Evolutionary conservation across 108 stramenopile species (phyloP), one percentile per base, ranked within the genome.

Genomic region (Discostella pseudostelligera): DNA sequence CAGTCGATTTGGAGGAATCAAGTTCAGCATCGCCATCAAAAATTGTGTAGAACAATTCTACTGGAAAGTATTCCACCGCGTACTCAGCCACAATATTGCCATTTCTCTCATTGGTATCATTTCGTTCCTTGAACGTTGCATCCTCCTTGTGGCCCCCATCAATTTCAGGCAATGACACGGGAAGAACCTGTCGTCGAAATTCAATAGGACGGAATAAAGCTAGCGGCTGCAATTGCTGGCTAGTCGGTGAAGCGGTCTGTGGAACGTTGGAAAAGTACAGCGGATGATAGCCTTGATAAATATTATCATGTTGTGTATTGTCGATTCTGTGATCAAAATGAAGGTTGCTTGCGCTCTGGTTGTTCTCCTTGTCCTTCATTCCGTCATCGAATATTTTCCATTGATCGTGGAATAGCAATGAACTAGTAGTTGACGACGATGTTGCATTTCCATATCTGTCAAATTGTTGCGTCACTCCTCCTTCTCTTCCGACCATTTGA

Each of bases 51-150:
- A 59, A 62, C 39, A 88, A 71, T 59, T 85, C 85, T 20, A 86
- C 69, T 8, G 90, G 90, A 72, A 86, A 82, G 1, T 86, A 55
- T 66, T 92, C 90, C 1, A 88, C 87, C 20, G 55, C 39, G 14
- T 80, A 76, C 9, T 66, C 37, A 0, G 32, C 55, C 14, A 39
- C 32, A 56, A 32, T 3, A 19, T 2, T n/a, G n/a, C 42, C 42
- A 43, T 43, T n/a, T 2, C 9, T n/a, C 2, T 51, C 32, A 68
- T 28, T 54, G 65, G 64, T 20, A 56, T 67, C 7, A 59, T 26
- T 32, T 60, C 39, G 39, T 26, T 12, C 32, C 32, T 4, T 4
- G 32, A 32, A 8, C 19, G 19, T 39, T 17, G 19, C 9, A 11
- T 8, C 17, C n/a, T 7, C 55, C 29, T 37, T 17, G 3, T 56